These are phyloP conservation scores for Stephanodiscus triporus DNA, from an alignment of 108 stramenopile genomes.

Conservation along the genomic window DNA sequence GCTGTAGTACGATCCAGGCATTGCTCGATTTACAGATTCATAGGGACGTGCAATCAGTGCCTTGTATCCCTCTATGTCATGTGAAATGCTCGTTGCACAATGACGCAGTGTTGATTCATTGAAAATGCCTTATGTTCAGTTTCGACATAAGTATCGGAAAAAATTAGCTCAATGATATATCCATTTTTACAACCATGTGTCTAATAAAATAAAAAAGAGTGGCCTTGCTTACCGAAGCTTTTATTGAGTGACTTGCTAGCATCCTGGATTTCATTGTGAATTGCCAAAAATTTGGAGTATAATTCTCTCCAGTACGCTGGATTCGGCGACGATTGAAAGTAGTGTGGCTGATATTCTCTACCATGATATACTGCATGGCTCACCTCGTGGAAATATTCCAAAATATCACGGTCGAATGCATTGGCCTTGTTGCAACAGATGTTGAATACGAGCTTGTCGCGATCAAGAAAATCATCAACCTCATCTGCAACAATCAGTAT, in stretches of 20 bases:
- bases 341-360: conserved; percentile 5
- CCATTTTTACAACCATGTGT: neutral
- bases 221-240: conserved; percentile 45
- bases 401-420: conserved; percentile 43
- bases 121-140: conserved; percentile 43
- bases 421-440: conserved; percentile 62
- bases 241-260: conserved; percentile 61
- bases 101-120: conserved; percentile 63
- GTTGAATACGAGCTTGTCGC: conserved; percentile 66
- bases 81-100: conserved; percentile 52
- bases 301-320: conserved; percentile 54
- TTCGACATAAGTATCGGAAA: neutral
- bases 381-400: conserved; percentile 48
- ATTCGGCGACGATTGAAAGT: conserved; percentile 44
- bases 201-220: neutral
- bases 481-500: conserved; percentile 57
- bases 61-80: conserved; percentile 65
- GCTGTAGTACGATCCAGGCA: conserved; percentile 64
- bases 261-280: conserved; percentile 56
- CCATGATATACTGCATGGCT: conserved; percentile 49
- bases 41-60: conserved; percentile 62
- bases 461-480: conserved; percentile 60
- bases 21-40: conserved; percentile 62
- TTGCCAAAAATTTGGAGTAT: conserved; percentile 50
- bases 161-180: neutral